Conservation (phyloP, 169 alveolate species). For the Eimeria tenella region DNA sequence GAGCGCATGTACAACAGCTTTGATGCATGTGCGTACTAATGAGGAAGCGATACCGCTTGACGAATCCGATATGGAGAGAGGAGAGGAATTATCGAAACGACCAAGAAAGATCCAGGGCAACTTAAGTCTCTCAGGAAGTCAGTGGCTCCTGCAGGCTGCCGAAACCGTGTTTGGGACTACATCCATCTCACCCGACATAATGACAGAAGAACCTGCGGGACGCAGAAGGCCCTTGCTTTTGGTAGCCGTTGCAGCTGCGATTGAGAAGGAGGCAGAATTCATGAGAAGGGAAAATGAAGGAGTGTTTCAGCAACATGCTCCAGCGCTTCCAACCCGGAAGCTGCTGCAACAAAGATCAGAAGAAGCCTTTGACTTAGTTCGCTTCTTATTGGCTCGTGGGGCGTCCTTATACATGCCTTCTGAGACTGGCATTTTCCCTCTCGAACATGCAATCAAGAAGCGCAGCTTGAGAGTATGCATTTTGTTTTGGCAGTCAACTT, state of each 20-base stretch:
- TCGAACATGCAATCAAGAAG: constrained; percentile 53
- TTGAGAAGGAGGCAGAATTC: neutral
- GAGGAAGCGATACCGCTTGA: no score
- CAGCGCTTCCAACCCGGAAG: neutral
- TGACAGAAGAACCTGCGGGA: constrained; percentile 63
- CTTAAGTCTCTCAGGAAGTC: neutral
- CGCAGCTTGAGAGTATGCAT: constrained; percentile 40
- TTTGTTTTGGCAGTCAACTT: neutral
- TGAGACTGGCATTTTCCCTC: constrained; percentile 38
- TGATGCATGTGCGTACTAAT: no score
- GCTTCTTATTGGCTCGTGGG: constrained; percentile 54
- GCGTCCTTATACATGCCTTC: constrained; percentile 54
- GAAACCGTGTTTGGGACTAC: constrained; percentile 2
- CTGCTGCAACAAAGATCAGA: neutral
- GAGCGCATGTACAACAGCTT: no score
- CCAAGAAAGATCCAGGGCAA: no score
- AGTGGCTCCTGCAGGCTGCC: constrained; percentile 69
- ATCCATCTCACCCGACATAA: constrained; percentile 39
- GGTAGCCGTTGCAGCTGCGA: constrained; percentile 59
- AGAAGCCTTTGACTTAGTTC: constrained; percentile 54
- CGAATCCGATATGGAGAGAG: no score
- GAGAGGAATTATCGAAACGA: no score
- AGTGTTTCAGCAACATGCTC: neutral
- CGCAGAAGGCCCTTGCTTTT: constrained; percentile 41
- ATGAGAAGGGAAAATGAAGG: neutral